Percentiles rank a stretch among this genome's conserved stretches.
These are phyloP conservation scores for Favolaschia claudopus DNA, from an alignment of 768 basidiomycete species.

Conservation along the genomic window DNA sequence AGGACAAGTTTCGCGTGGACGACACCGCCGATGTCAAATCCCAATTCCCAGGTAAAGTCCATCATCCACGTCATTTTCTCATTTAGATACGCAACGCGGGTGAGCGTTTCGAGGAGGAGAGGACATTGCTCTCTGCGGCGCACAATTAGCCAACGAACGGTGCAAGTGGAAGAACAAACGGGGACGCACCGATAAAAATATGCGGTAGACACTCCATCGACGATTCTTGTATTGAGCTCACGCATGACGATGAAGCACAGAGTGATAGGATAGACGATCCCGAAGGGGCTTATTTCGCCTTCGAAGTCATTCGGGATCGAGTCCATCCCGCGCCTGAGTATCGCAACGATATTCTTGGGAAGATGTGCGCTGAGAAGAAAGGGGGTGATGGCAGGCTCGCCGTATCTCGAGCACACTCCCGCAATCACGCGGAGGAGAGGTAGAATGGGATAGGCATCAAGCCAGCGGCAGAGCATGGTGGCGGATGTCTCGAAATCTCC, in stretches of 20 bases:
- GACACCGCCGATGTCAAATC: neutral
- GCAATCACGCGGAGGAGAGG: conserved; percentile 17
- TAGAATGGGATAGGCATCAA: conserved; percentile 15
- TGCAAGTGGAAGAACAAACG: no score
- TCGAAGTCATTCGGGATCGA: conserved; percentile 6
- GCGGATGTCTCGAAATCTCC: conserved; percentile 11
- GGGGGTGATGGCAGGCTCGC: conserved; percentile 4
- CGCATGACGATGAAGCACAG: conserved; percentile 9
- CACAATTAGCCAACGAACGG: no score
- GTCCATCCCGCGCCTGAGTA: conserved; percentile 18
- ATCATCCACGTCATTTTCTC: neutral
- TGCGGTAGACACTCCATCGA: conserved; percentile 57
- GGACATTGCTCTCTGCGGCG: conserved; percentile 18
- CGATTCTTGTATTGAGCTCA: neutral
- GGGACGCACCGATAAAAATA: conserved; percentile 74
- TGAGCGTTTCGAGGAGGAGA: conserved; percentile 14
- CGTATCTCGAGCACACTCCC: conserved; percentile 2
- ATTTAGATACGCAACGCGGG: conserved; percentile 11
- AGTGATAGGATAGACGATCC: conserved; percentile 15
- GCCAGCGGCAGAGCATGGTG: conserved; percentile 22
- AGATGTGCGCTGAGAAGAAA: conserved; percentile 22
- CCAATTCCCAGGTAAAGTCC: neutral
- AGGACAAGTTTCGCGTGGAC: conserved; percentile 20
- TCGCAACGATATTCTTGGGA: conserved; percentile 18
- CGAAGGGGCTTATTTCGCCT: neutral